Base-by-base conservation (phyloP, 257 asterid genomes). In the Verbena officinalis region DNA sequence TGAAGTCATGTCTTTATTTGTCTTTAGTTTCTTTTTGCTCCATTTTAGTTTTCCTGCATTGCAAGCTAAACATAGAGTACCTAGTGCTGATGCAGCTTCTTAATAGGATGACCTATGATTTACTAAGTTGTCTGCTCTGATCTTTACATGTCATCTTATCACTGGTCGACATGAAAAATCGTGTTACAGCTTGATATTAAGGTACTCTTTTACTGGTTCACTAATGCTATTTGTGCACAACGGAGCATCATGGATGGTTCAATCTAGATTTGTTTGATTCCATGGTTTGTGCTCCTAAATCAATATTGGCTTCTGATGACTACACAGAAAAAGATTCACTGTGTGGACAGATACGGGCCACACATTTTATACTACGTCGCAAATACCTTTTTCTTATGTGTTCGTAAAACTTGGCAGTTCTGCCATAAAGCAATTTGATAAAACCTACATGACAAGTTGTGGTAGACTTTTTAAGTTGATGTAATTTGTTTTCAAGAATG, bases 321-420 rank as follows among this genome's bases (percentile, higher is more conserved):
- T 81, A 76, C 95, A 74, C 95, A 82, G 85, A 51, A 84, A 62
- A 66, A 92, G 95, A 51, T 45, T 17, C 73, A 78, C 91, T 89
- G 93, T 84, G 96, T 89, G 86, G 97, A 89, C 97, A 87, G 98
- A 92, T 92, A 92, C 96, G 93, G 96, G 94, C 76, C 98, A 62
- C 48, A 89, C 69, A 89, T 67, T 55, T 73, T 68, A 21, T 64
- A 19, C 60, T 23, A 22, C 39, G 58, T 30, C 19, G 36, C 33
- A 44, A 50, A 54, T 59, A 60, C 53, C 63, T 50, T 50, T 11
- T 54, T 7, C 40, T 16, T 51, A 16, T 38, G 14, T 40, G 10
- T 21, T 65, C 48, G 20, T 12, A 39, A 64, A 15, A 22, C 48
- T 68, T 34, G 23, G 27, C 19, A 55, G 59, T 27, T 62, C 20